Base-by-base conservation (phyloP, 805 yeast species). In the Clavispora santaluciae region DNA sequence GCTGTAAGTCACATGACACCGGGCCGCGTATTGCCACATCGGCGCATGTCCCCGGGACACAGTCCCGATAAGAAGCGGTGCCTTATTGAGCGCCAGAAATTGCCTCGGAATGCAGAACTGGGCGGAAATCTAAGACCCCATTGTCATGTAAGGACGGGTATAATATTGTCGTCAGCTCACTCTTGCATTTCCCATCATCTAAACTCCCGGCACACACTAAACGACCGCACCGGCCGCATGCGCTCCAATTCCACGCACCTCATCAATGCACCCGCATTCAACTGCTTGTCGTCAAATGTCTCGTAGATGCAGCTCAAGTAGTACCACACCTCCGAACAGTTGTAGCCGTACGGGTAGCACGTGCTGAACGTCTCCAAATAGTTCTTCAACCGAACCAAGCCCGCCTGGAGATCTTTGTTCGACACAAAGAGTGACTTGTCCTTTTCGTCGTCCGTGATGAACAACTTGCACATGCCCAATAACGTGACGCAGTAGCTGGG, bases 321-420 rank as follows among this genome's bases (percentile, higher is more conserved):
- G 75, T 78, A 82, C 84, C 90, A 83, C 10, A 83, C 70, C 57
- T 87, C 95, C 3, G 70, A 48, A 36, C 54, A 54, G 46, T 69
- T 72, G 48, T 52, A 51, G 6, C 71, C 74, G 38, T 51, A 54
- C 24, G 73, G 75, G 64, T 72, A 64, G 39, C 65, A 55, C 25
- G 60, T 54, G 10, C 68, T 48, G 41, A 53, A 53, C 29, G 52
- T 50, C 46, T 74, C 78, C 39, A 76, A 56, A 41, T 66, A 61
- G 44, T 67, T 69, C 56, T 72, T 73, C 53, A 78, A 57, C 45
- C 86, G 63, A 3, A 82, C 78, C n/a, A 73, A 53, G 0, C 83
- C 89, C 2, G 89, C 80, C 24, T 70, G 62, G 44, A 64, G 63
- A 50, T 85, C 91, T 43, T 70, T 72, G 2, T 60, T 67, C 23